phyloP scores from a whole-genome alignment of 768 basidiomycete genomes.

The Cystofilobasidium capitatum region DNA sequence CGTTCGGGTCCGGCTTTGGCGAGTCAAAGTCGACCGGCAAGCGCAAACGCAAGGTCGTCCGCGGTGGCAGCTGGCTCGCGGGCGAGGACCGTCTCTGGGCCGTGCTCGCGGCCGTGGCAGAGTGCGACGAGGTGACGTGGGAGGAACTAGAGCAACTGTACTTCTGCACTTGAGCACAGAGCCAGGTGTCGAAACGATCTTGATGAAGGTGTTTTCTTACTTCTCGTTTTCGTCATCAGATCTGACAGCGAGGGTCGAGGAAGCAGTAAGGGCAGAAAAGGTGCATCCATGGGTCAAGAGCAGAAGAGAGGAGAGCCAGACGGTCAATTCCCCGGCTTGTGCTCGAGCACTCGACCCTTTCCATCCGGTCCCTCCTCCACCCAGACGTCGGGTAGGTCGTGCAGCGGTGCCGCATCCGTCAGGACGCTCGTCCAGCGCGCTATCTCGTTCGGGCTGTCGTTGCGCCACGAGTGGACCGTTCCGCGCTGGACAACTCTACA shows the following conservation, averaged over 20 bases:
- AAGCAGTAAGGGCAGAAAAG: too few relatives aligned
- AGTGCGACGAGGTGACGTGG: conserved; percentile 79
- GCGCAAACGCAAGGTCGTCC: conserved; percentile 1
- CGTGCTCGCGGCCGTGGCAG: conserved; percentile 70
- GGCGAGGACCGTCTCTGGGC: conserved; percentile 63
- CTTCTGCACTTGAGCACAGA: conserved; percentile 62
- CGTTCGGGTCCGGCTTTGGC: conserved; percentile 14
- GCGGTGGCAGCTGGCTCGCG: conserved; percentile 45
- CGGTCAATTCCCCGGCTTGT: background rate
- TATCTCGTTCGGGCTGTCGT: conserved; percentile 9
- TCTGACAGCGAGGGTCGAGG: too few relatives aligned
- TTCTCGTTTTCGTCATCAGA: too few relatives aligned
- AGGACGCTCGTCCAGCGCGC: conserved; percentile 20
- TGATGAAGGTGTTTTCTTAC: background rate
- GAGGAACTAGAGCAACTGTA: conserved; percentile 70
- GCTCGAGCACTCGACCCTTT: background rate
- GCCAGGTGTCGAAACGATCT: conserved; percentile 77
- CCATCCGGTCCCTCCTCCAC: conserved; percentile 10
- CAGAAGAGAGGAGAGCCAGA: too few relatives aligned
- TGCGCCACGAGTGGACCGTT: conserved; percentile 24
- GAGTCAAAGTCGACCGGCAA: background rate
- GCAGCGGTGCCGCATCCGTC: conserved; percentile 9
- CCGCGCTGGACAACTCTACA: conserved; percentile 21
- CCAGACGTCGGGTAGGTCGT: conserved; percentile 18
- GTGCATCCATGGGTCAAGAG: too few relatives aligned